Evolutionary conservation across 2,329 filamentous ascomycete genomes (phyloP).

Genomic region (Thyridium curvatum): DNA sequence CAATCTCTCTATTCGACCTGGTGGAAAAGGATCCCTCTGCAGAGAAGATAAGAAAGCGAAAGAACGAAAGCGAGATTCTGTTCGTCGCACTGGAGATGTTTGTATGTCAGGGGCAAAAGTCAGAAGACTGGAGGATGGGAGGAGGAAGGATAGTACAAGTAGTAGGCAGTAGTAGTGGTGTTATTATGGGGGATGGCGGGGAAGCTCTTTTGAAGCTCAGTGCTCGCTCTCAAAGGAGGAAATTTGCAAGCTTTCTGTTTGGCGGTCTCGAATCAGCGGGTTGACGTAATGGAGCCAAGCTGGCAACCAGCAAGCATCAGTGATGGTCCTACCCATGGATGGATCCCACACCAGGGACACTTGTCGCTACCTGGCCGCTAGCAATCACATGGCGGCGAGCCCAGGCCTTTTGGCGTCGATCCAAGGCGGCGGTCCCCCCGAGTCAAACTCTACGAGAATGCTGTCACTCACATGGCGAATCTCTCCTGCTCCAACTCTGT

Average conservation of each 20-base stretch:
- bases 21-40: constrained; percentile 2
- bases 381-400: constrained; percentile 11
- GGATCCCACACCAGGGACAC: constrained; percentile 11
- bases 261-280: too few relatives aligned
- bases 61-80: not conserved
- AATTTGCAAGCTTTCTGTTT: too few relatives aligned
- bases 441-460: not conserved
- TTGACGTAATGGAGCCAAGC: not conserved
- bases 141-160: too few relatives aligned
- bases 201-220: too few relatives aligned
- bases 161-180: too few relatives aligned
- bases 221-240: too few relatives aligned
- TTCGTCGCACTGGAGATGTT: too few relatives aligned
- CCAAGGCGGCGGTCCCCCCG: constrained; percentile 6
- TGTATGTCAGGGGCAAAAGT: too few relatives aligned
- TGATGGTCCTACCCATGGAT: constrained; percentile 10
- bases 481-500: too few relatives aligned
- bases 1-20: not conserved
- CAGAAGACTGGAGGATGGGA: too few relatives aligned
- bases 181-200: too few relatives aligned
- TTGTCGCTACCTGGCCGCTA: not conserved
- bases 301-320: constrained; percentile 7
- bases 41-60: constrained; percentile 3
- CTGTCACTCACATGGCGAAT: too few relatives aligned
- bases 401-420: constrained; percentile 7